phyloP scores from a whole-genome alignment of 179 eudicot species.

The Silene vulgaris region DNA sequence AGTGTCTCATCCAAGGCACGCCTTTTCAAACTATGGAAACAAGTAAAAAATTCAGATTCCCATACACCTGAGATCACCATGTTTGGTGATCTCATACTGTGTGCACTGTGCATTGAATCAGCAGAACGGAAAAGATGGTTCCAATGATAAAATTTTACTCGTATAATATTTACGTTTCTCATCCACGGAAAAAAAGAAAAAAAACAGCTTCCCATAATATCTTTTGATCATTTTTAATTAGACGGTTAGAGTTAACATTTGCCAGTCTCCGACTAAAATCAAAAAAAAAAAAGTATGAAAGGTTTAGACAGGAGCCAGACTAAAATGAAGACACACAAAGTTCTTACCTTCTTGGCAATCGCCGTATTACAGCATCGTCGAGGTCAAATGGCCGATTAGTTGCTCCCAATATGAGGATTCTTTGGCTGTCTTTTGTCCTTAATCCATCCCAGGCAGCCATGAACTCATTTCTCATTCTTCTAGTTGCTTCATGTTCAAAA shows the following conservation, averaged over 20 bases:
- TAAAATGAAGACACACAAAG: neutral
- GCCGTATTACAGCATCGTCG: constrained; percentile 99
- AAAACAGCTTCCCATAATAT: too few species aligned
- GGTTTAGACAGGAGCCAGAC: neutral
- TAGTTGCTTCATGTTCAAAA: constrained; percentile 95
- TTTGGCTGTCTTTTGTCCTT: constrained; percentile 89
- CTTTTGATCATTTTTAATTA: too few species aligned
- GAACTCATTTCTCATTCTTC: constrained; percentile 98
- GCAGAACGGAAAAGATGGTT: too few species aligned
- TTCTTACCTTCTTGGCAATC: constrained; percentile 78
- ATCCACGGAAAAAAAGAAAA: too few species aligned
- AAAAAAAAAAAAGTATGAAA: neutral
- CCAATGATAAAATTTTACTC: too few species aligned
- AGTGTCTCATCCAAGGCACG: too few species aligned
- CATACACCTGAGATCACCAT: too few species aligned
- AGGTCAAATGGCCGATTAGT: constrained; percentile 99
- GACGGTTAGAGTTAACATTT: neutral
- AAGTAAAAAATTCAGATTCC: too few species aligned
- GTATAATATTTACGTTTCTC: too few species aligned
- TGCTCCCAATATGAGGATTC: constrained; percentile 94
- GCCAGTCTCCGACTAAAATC: neutral
- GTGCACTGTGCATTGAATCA: too few species aligned
- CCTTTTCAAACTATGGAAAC: too few species aligned
- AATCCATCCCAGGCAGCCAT: constrained; percentile 99
- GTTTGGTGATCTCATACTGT: too few species aligned